Conservation (phyloP, 164 flowering plant genomes). For the Vitis rupestris region DNA sequence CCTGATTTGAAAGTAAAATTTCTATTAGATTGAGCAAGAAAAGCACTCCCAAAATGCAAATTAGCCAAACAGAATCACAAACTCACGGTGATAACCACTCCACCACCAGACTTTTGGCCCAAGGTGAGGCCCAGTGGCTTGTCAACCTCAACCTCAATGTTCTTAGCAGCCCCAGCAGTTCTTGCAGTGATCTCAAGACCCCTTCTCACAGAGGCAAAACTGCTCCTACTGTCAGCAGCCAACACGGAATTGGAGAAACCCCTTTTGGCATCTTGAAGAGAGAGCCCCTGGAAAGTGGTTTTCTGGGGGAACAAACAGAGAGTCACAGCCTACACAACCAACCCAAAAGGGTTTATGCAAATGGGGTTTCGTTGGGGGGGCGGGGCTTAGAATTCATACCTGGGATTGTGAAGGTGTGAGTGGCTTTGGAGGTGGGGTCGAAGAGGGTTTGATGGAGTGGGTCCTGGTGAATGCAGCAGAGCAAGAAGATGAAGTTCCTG, state of each 20-base stretch:
- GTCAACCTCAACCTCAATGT: slow-evolving; percentile 93
- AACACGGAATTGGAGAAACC: slow-evolving; percentile 34
- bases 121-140: slow-evolving; percentile 91
- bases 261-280: slow-evolving; percentile 65
- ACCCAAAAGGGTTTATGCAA: background rate
- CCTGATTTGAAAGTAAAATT: too few species aligned
- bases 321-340: background rate
- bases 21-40: too few species aligned
- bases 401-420: slow-evolving; percentile 23
- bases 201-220: slow-evolving; percentile 15
- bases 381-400: slow-evolving; percentile 25
- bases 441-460: slow-evolving; percentile 21
- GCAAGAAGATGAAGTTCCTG: slow-evolving; percentile 49
- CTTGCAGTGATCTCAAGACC: slow-evolving; percentile 61
- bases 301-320: slow-evolving; percentile 34
- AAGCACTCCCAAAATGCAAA: too few species aligned
- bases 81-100: slow-evolving; percentile 86
- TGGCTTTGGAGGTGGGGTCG: slow-evolving; percentile 14
- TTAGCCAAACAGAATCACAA: background rate
- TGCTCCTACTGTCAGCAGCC: slow-evolving; percentile 19
- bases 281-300: slow-evolving; percentile 63
- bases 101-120: slow-evolving; percentile 91
- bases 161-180: slow-evolving; percentile 79
- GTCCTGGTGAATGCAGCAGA: slow-evolving; percentile 30
- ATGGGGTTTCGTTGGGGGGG: background rate